Base-by-base conservation (phyloP, 2,329 filamentous ascomycete species). In the Xylaria sp. region DNA sequence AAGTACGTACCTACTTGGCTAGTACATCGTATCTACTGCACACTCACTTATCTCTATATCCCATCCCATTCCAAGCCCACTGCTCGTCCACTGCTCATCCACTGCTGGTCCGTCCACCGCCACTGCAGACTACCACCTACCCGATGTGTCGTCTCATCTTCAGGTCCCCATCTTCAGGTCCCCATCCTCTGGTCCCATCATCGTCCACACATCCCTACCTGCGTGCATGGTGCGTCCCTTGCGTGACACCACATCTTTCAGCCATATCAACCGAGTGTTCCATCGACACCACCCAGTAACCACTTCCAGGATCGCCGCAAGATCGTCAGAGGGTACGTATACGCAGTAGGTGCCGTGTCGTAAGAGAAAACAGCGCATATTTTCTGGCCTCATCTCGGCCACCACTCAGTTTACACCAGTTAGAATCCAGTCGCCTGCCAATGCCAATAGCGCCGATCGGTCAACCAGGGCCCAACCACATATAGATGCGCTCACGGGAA, bases 181-280 rank as follows among this genome's bases (percentile, higher is more conserved):
- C n/a, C n/a, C n/a, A 15, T n/a, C 6, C 3, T 9, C 19, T 21
- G 15, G 21, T n/a, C 2, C 3, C 8, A 6, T 6, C 38, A 33
- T 33, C 29, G 6, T 6, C 11, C 29, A 33, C 11, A 31, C 29
- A 19, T n/a, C n/a, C n/a, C n/a, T n/a, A n/a, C n/a, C n/a, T 54
- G 19, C 43, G 43, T 58, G 29, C 31, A 53, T 59, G 33, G 40
- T 52, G 53, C 15, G 27, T 47, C 49, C 41, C 25, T 15, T 48
- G 27, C 23, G 25, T 46, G 40, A 58, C 38, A 40, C 48, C 47
- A 33, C 40, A 44, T 37, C 46, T 49, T 17, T 25, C 10, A 15
- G 5, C 35, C 35, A 31, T 11, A 13, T 25, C 54, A 10, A 1
- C 15, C 13, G 8, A 17, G 46, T 17, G n/a, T n/a, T n/a, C n/a